Evolutionary conservation across 306 rosid genomes (phyloP).

Genomic region (Fagus sylvatica): DNA sequence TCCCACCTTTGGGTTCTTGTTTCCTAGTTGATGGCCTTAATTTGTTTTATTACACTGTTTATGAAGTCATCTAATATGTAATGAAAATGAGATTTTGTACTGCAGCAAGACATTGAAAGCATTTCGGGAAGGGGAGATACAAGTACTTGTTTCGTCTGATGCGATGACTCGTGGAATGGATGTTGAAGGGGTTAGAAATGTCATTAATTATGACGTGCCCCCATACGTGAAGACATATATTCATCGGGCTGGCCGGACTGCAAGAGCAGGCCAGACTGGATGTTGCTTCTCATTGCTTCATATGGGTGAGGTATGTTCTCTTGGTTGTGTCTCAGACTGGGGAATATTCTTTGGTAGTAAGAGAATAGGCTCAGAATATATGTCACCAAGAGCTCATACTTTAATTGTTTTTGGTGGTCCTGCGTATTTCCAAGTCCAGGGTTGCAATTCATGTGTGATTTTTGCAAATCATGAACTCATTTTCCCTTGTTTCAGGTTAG

Average conservation of each 20-base stretch:
- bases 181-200: constrained; percentile 84
- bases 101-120: constrained; percentile 78
- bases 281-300: constrained; percentile 81
- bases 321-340: neutral
- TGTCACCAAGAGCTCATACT: neutral
- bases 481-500: constrained; percentile 51
- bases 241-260: constrained; percentile 95
- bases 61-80: neutral
- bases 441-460: constrained; percentile 13
- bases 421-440: neutral
- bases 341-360: neutral
- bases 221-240: constrained; percentile 76
- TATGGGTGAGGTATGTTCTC: constrained; percentile 64
- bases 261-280: constrained; percentile 91
- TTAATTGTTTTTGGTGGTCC: neutral
- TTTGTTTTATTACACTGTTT: neutral
- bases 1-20: neutral
- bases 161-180: constrained; percentile 99
- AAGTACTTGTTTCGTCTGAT: constrained; percentile 91
- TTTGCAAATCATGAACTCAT: constrained; percentile 18
- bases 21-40: neutral
- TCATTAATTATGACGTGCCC: constrained; percentile 85
- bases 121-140: constrained; percentile 78
- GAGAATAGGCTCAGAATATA: neutral
- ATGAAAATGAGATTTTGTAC: constrained; percentile 20